These are phyloP conservation scores for Calycina marina DNA, from an alignment of 2,329 filamentous ascomycete species.

Conservation along the genomic window DNA sequence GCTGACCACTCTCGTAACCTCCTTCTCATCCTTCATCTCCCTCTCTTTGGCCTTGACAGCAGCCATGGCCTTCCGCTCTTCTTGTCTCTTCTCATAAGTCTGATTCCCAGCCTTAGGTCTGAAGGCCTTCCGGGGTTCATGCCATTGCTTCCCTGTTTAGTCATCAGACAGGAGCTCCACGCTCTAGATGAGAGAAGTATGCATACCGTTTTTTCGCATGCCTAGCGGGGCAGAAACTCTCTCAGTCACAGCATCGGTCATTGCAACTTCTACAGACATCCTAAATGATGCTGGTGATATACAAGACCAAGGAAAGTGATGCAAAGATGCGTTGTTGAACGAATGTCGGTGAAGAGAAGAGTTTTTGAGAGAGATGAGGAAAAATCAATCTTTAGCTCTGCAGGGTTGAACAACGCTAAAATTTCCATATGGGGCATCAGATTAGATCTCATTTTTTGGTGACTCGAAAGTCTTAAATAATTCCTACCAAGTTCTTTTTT, in stretches of 20 bases:
- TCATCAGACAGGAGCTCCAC: slow-evolving; percentile 3
- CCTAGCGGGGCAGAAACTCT: slow-evolving; percentile 25
- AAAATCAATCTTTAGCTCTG: too few relatives aligned
- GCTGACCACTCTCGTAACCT: slow-evolving; percentile 67
- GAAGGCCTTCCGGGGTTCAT: slow-evolving; percentile 68
- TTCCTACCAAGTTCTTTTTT: not conserved
- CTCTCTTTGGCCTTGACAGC: slow-evolving; percentile 88
- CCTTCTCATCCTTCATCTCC: slow-evolving; percentile 92
- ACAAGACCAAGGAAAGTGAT: too few relatives aligned
- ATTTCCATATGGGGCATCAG: too few relatives aligned
- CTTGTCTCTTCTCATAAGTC: slow-evolving; percentile 63
- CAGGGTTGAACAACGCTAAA: too few relatives aligned
- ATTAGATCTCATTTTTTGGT: too few relatives aligned
- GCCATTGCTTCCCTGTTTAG: slow-evolving; percentile 81
- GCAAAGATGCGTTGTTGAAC: too few relatives aligned
- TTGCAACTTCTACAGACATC: slow-evolving; percentile 16
- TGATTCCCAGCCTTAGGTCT: slow-evolving; percentile 65
- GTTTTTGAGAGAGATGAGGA: too few relatives aligned
- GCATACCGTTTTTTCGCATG: slow-evolving; percentile 70
- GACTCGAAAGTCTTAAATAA: not conserved
- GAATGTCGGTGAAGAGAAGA: too few relatives aligned
- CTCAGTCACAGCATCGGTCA: slow-evolving; percentile 2
- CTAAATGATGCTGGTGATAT: too few relatives aligned
- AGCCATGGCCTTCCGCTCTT: slow-evolving; percentile 51
- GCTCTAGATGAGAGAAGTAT: slow-evolving; percentile 3